Conservation (phyloP, 176 grass and related monocot species). For the Oryza meridionalis region DNA sequence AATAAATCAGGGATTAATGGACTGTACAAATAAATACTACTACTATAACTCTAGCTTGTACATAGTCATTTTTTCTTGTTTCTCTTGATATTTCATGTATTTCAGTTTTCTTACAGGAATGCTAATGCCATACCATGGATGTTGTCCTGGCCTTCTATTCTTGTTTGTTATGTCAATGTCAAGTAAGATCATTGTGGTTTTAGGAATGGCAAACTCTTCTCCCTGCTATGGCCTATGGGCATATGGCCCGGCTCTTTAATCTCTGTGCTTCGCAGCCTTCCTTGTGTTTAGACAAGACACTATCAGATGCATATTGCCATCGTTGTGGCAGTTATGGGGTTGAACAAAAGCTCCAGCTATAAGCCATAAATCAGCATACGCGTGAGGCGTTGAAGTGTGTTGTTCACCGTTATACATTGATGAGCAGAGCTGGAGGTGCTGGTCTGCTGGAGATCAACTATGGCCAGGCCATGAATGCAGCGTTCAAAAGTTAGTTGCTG, state of each 20-base stretch:
- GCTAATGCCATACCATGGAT: neutral
- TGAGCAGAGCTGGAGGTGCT: slow-evolving; percentile 2
- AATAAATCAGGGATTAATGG: neutral
- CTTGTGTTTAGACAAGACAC: slow-evolving; percentile 1
- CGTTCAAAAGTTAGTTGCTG: slow-evolving; percentile 21
- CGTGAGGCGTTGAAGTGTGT: neutral
- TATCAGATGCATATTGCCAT: slow-evolving; percentile 5
- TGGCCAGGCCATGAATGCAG: slow-evolving; percentile 17
- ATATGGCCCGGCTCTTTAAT: neutral
- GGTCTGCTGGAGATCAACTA: neutral
- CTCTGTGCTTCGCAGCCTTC: neutral
- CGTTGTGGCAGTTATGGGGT: slow-evolving; percentile 14
- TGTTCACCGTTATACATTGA: slow-evolving; percentile 16
- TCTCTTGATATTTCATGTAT: neutral
- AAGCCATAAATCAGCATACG: neutral
- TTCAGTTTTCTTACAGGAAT: neutral
- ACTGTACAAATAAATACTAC: neutral
- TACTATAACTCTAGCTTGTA: neutral
- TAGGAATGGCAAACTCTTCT: neutral
- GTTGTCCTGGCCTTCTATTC: neutral
- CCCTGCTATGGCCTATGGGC: neutral
- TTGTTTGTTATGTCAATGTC: neutral
- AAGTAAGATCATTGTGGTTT: neutral
- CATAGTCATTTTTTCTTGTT: neutral
- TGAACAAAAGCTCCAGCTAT: neutral